Percentiles rank a stretch among this genome's conserved stretches.
These are phyloP conservation scores for Tulasnella sp. DNA, from an alignment of 768 basidiomycete species.

Conservation along the genomic window DNA sequence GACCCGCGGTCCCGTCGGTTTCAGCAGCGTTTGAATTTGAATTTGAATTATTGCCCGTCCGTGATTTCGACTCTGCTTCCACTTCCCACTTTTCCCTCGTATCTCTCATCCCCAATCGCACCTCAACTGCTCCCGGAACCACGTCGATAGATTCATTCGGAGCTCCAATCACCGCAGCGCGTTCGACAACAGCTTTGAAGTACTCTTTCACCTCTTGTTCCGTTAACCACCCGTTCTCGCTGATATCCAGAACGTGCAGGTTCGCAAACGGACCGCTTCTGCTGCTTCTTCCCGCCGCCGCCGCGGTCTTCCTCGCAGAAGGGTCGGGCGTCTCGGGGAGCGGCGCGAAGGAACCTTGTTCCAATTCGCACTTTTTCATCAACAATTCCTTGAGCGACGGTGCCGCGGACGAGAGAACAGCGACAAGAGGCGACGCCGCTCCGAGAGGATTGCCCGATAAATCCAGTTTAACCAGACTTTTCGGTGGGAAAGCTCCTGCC, in stretches of 20 bases:
- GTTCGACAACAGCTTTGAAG: slow-evolving; percentile 42
- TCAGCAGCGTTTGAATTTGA: neutral
- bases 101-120: slow-evolving; percentile 54
- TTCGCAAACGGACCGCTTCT: slow-evolving; percentile 15
- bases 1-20: neutral
- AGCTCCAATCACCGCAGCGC: neutral
- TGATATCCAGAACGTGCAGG: slow-evolving; percentile 33
- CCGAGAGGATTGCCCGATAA: slow-evolving; percentile 63
- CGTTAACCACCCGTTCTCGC: slow-evolving; percentile 6
- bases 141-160: slow-evolving; percentile 8
- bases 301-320: neutral
- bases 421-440: slow-evolving; percentile 26
- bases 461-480: slow-evolving; percentile 49
- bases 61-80: slow-evolving; percentile 48
- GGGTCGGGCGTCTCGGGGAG: neutral
- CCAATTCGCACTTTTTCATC: slow-evolving; percentile 11
- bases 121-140: neutral
- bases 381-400: slow-evolving; percentile 51
- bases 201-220: slow-evolving; percentile 32
- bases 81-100: slow-evolving; percentile 74
- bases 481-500: slow-evolving; percentile 38
- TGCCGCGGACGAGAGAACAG: slow-evolving; percentile 38
- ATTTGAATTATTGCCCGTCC: neutral
- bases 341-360: neutral
- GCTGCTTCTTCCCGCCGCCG: slow-evolving; percentile 1